Percentiles rank a stretch among this genome's conserved stretches.
phyloP scores from a whole-genome alignment of 768 basidiomycete genomes.

The Myochromella boudieri region DNA sequence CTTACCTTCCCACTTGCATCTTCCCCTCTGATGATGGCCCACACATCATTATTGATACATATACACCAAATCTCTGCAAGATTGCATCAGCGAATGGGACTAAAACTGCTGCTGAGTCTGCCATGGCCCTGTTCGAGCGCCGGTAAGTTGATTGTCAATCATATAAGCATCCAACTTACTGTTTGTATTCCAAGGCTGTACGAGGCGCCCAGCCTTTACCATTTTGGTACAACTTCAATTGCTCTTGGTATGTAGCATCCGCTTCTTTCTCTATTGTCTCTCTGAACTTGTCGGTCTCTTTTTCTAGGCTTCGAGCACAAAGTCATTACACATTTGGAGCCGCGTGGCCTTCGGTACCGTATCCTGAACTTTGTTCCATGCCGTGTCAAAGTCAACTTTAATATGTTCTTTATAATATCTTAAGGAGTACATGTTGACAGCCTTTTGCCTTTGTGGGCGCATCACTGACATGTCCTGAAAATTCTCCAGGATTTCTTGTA shows the following conservation, averaged over 20 bases:
- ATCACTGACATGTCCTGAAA: too few relatives aligned
- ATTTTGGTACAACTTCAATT: background rate
- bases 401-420: background rate
- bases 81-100: background rate
- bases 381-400: background rate
- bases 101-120: background rate
- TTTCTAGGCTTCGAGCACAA: background rate
- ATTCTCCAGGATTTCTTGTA: too few relatives aligned
- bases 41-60: background rate
- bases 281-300: background rate
- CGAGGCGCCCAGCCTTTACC: background rate
- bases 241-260: background rate
- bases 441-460: background rate
- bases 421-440: background rate
- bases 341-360: background rate
- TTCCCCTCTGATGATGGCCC: background rate
- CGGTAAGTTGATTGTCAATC: background rate
- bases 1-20: background rate
- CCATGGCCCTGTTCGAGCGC: background rate
- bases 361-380: background rate
- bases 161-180: background rate
- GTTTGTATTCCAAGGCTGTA: background rate
- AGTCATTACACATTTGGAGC: background rate
- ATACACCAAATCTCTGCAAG: background rate
- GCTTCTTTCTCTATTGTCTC: background rate